phyloP scores from a whole-genome alignment of 2,329 filamentous ascomycete genomes.

The Cadophora gregata region DNA sequence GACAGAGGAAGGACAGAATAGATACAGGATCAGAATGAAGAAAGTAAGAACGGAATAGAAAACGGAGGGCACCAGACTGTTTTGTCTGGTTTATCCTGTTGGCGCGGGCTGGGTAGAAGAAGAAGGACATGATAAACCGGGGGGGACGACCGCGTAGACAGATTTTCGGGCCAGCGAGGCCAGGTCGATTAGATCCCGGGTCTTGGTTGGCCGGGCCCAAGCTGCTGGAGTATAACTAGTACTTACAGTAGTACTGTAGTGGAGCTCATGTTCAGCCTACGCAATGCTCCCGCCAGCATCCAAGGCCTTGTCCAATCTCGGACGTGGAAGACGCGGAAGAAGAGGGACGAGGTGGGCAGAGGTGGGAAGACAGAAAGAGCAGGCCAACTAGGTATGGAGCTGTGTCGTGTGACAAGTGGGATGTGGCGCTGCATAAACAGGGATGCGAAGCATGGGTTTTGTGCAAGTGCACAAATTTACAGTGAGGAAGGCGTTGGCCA shows the following conservation, averaged over 20 bases:
- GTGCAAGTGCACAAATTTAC: neutral
- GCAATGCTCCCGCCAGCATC: constrained; percentile 1
- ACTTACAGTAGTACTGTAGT: too few relatives aligned
- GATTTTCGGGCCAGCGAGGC: too few relatives aligned
- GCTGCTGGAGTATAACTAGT: neutral
- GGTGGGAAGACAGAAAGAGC: too few relatives aligned
- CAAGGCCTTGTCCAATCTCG: constrained; percentile 3
- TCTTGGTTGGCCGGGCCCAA: constrained; percentile 2
- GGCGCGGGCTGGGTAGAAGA: neutral
- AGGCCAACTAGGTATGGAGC: neutral
- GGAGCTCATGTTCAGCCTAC: neutral
- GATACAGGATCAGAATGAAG: neutral
- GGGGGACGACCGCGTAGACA: neutral
- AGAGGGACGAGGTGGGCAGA: too few relatives aligned
- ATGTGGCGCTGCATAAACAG: neutral
- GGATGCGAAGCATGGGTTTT: too few relatives aligned
- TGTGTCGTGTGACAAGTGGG: constrained; percentile 8
- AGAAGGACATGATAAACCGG: neutral
- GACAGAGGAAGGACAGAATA: neutral
- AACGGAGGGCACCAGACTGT: neutral
- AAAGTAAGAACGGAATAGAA: constrained; percentile 3
- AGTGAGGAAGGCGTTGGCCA: neutral
- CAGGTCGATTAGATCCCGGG: constrained; percentile 4
- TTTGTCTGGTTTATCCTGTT: too few relatives aligned
- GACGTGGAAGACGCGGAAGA: neutral